Evolutionary conservation across 352 stramenopile species (phyloP).

Genomic region (Globisporangium carolinianum): DNA sequence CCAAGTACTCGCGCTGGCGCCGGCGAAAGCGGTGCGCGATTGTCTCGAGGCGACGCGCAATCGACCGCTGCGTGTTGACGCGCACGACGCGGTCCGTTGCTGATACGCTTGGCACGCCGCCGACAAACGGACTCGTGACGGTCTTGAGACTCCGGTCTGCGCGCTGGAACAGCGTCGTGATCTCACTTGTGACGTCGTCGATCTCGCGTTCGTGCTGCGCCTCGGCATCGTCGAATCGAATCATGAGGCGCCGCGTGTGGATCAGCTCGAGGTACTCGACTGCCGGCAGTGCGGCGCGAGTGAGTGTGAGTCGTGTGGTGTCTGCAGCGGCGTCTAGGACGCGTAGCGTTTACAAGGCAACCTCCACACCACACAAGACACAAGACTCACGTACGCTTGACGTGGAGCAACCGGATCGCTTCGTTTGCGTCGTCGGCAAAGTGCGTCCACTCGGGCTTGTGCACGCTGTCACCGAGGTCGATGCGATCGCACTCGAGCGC

Average conservation of each 20-base stretch:
- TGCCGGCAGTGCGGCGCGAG: conserved; percentile 9
- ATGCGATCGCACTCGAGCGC: conserved; percentile 24
- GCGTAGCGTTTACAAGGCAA: background rate
- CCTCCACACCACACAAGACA: background rate
- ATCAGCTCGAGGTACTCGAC: conserved; percentile 79
- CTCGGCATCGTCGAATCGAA: conserved; percentile 71
- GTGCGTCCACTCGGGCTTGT: conserved; percentile 53
- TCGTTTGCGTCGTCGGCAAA: conserved; percentile 63
- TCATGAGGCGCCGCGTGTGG: conserved; percentile 73
- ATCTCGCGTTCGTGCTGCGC: conserved; percentile 67
- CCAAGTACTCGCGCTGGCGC: conserved; percentile 64
- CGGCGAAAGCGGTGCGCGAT: conserved; percentile 60
- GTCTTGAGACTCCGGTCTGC: conserved; percentile 63
- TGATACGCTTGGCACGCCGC: conserved; percentile 34
- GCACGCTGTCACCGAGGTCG: conserved; percentile 20
- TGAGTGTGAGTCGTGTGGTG: background rate
- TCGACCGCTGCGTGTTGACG: conserved; percentile 60
- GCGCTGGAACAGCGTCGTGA: conserved; percentile 56
- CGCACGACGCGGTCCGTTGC: conserved; percentile 50
- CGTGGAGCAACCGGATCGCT: conserved; percentile 49
- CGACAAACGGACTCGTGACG: conserved; percentile 53
- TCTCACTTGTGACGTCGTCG: conserved; percentile 54
- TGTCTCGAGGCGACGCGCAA: conserved; percentile 50
- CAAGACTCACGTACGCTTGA: conserved; percentile 42
- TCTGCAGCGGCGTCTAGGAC: background rate